A percentile compares a stretch with the other conserved stretches of the same genome.
phyloP scores from a whole-genome alignment of 2,329 filamentous ascomycete genomes.

The Torrubiellomyces zombiae region DNA sequence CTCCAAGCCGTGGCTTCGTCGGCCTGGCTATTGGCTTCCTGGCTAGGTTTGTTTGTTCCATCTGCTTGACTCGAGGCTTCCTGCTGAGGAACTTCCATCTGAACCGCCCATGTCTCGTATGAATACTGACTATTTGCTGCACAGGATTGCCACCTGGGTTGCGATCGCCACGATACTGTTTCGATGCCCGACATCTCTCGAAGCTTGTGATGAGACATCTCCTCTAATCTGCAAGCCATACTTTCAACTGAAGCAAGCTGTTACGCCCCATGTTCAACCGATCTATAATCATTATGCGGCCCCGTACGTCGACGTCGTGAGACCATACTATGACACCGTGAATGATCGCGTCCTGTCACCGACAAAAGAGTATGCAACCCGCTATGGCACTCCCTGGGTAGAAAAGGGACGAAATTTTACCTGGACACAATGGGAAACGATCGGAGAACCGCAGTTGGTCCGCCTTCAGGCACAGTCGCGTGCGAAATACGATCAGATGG shows the following conservation, averaged over 20 bases:
- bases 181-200: constrained; percentile 57
- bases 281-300: constrained; percentile 77
- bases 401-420: constrained; percentile 50
- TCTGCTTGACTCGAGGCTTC: not conserved
- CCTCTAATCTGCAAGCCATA: constrained; percentile 75
- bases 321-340: constrained; percentile 54
- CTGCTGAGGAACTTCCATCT: not conserved
- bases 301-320: constrained; percentile 60
- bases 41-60: constrained; percentile 30
- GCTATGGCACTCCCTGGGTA: constrained; percentile 60
- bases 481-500: constrained; percentile 48
- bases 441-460: constrained; percentile 56
- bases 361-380: constrained; percentile 45
- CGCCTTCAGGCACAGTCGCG: constrained; percentile 44
- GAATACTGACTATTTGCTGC: not conserved
- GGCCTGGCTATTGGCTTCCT: constrained; percentile 27
- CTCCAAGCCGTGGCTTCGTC: constrained; percentile 13
- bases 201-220: constrained; percentile 50
- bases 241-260: constrained; percentile 42
- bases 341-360: constrained; percentile 54
- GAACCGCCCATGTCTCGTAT: not conserved
- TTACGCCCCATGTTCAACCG: constrained; percentile 62
- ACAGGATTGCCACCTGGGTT: constrained; percentile 72
- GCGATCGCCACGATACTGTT: constrained; percentile 65
- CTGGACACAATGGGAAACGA: constrained; percentile 60